Percentiles rank a stretch among this genome's conserved stretches.
phyloP scores from a whole-genome alignment of 768 basidiomycete species.

The Naematelia aurantialba region DNA sequence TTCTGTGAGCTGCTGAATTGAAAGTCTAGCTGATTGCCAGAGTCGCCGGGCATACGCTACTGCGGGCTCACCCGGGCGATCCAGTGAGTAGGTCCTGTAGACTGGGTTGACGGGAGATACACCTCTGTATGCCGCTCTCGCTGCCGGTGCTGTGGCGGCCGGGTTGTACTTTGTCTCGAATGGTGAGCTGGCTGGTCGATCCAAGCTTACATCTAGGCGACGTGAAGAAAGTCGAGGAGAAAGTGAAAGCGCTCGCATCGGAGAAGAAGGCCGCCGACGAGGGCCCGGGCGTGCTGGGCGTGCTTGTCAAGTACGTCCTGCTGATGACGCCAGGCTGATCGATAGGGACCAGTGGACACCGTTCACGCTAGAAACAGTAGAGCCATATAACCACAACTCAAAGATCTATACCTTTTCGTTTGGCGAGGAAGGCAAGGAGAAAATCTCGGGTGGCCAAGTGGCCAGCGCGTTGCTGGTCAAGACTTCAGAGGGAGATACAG shows the following conservation, averaged over 20 bases:
- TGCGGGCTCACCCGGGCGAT: constrained; percentile 20
- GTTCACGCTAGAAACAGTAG: constrained; percentile 70
- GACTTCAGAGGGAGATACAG: constrained; percentile 52
- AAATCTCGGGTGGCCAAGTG: constrained; percentile 39
- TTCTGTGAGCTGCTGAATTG: background rate
- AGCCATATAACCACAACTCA: constrained; percentile 93
- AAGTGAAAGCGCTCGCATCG: constrained; percentile 15
- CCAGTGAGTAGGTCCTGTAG: constrained; percentile 17
- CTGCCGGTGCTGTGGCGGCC: constrained; percentile 25
- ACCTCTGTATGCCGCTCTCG: constrained; percentile 31
- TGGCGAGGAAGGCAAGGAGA: constrained; percentile 50
- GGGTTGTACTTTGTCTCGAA: background rate
- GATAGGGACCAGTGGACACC: constrained; percentile 52
- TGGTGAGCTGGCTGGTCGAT: constrained; percentile 50
- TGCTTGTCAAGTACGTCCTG: constrained; percentile 31
- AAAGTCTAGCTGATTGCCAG: background rate
- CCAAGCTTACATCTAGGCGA: constrained; percentile 55
- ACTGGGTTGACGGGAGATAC: constrained; percentile 15
- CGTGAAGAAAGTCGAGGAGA: constrained; percentile 13
- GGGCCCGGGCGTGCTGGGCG: constrained; percentile 45
- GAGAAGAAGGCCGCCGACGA: constrained; percentile 55
- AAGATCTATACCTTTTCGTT: constrained; percentile 75
- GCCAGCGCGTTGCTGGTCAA: constrained; percentile 61
- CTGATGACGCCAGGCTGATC: background rate
- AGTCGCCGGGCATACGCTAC: constrained; percentile 20